Base-by-base conservation (phyloP, 2,329 filamentous ascomycete genomes). In the Aspergillus unguis region DNA sequence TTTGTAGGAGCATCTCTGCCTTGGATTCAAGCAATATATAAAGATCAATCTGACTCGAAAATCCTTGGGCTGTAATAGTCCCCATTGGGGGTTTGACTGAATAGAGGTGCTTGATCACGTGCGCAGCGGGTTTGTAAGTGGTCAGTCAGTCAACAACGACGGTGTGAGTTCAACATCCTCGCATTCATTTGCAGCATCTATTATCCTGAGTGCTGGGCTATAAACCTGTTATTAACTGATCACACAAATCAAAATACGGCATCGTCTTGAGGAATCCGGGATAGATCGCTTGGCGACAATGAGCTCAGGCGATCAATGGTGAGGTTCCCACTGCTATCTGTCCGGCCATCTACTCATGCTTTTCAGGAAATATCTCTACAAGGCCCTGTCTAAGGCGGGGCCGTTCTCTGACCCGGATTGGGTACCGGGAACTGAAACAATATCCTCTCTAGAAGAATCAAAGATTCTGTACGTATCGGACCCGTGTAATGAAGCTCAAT, bases 361-460 rank as follows among this genome's bases (percentile, higher is more conserved):
- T 27, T 9, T 29, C 57, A 95, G 91, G 91, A 85, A 84, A 71
- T 86, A 95, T 69, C 81, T 97, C 52, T 85, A 97, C 73, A 86
- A 82, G 57, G 85, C 96, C 59, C 81, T 95, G 52, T 85, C 80
- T 53, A 86, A 85, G 31, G 76, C 81, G 3, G 92, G 94, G 1
- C 90, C 94, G 1, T 96, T 89, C 70, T 92, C 88, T 32, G 87
- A 92, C 58, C 80, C 84, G 28, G 82, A 78, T 46, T 81, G 76
- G 66, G 70, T 75, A 7, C 76, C 77, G 44, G 80, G 75, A 51
- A 73, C 69, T 62, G 77, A 75, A 56, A 77, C 76, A 52, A 79
- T 78, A 63, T 77, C 77, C 55, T 80, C 72, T 55, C 76, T 90
- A 59, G 84, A 88, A 53, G 79, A 79, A 43, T 85, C 88, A 65